Percentiles rank a stretch among this genome's conserved stretches.
phyloP scores from a whole-genome alignment of 2,329 filamentous ascomycete genomes.

The Calonectria pteridis region DNA sequence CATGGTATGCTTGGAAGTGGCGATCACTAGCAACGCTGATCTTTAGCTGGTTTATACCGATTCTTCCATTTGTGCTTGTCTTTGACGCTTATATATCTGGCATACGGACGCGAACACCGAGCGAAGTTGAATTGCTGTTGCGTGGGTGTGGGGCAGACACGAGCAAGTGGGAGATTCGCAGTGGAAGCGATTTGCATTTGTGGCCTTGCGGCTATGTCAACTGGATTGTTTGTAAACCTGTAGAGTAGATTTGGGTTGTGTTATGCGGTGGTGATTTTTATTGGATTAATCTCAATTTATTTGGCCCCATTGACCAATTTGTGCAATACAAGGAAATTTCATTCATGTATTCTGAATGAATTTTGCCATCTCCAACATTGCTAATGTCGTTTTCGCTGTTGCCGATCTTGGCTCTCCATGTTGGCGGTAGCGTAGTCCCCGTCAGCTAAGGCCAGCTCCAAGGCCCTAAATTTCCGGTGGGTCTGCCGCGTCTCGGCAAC shows the following conservation, averaged over 20 bases:
- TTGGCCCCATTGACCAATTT: not conserved
- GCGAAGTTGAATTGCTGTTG: not conserved
- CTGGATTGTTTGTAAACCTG: not conserved
- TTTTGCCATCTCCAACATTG: too few species aligned
- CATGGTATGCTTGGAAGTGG: slow-evolving; percentile 3
- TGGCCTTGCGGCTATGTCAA: not conserved
- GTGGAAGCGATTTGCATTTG: not conserved
- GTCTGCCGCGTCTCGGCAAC: not conserved
- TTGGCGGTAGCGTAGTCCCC: not conserved
- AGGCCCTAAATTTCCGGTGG: not conserved
- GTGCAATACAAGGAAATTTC: accelerated
- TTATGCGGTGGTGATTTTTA: not conserved
- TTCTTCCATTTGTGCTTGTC: not conserved
- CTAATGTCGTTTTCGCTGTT: too few species aligned
- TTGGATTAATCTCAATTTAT: not conserved
- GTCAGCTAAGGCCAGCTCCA: not conserved
- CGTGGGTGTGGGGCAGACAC: not conserved
- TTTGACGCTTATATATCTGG: not conserved
- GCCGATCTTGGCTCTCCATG: too few species aligned
- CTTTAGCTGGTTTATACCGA: slow-evolving; percentile 2
- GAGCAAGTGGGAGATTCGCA: not conserved
- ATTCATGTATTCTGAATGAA: too few species aligned
- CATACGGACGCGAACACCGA: not conserved
- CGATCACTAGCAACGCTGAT: not conserved
- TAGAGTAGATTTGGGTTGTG: not conserved